phyloP scores from a whole-genome alignment of 2,329 filamentous ascomycete genomes.

The Colletotrichum paranaense region DNA sequence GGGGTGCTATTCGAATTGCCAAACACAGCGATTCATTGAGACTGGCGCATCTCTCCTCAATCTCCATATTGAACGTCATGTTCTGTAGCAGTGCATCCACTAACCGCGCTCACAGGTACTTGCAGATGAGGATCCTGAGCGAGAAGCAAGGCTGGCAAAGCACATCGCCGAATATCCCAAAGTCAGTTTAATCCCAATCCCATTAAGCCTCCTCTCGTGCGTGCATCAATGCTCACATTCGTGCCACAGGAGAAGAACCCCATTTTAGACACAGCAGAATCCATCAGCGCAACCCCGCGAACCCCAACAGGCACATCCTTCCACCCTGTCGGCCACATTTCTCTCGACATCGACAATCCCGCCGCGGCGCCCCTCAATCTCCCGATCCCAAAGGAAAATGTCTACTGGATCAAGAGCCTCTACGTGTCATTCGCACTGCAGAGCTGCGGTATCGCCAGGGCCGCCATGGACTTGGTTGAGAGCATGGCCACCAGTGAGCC shows the following conservation, averaged over 20 bases:
- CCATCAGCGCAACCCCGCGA: conserved; percentile 13
- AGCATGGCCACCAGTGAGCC: conserved; percentile 41
- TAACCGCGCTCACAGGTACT: conserved; percentile 33
- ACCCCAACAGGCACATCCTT: conserved; percentile 35
- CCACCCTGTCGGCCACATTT: conserved; percentile 46
- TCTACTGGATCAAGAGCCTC: conserved; percentile 46
- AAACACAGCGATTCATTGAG: no score
- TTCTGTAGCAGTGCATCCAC: neutral
- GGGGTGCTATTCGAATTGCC: neutral
- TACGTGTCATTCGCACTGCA: conserved; percentile 41
- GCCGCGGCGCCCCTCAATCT: conserved; percentile 26
- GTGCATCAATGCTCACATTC: conserved; percentile 10
- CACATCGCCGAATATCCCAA: conserved; percentile 39
- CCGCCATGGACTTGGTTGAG: conserved; percentile 44
- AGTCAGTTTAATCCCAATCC: conserved; percentile 1
- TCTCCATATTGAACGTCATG: neutral
- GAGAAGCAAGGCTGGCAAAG: conserved; percentile 34
- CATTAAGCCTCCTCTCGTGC: neutral
- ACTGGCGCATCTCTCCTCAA: neutral
- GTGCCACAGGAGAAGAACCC: conserved; percentile 34
- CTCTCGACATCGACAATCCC: conserved; percentile 39
- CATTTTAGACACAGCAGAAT: conserved; percentile 33
- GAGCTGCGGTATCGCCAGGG: conserved; percentile 42
- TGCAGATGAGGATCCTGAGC: conserved; percentile 17
- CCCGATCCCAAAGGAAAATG: conserved; percentile 33